Base-by-base conservation (phyloP, 495 filamentous ascomycete species). In the Thermothielavioides terrestris region DNA sequence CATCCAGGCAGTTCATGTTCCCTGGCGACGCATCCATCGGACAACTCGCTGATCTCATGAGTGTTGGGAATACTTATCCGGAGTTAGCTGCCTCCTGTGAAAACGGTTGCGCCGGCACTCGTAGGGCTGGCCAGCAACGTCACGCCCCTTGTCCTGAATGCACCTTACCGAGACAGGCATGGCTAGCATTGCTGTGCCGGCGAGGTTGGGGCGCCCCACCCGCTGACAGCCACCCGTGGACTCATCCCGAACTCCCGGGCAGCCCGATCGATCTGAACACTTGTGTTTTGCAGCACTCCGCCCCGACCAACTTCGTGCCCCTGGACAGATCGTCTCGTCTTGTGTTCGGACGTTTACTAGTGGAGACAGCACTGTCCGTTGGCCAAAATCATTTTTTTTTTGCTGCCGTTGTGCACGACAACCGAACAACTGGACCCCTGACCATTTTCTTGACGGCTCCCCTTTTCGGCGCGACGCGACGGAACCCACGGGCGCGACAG, bases 171-270 rank as follows among this genome's bases (percentile, higher is more conserved):
- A 18, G 15, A 28, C 6, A 28, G 39, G 39, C 39, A 27, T 27
- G 12, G 23, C 18, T 25, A 15, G 25, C 15, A 23, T n/a, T 17
- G 18, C 27, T 31, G 31, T 44, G 42, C 27, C 42, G 42, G 12
- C 31, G 42, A n/a, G 42, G 42, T n/a, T 44, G 42, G 41, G 42
- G 4, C 2, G 17, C 42, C 42, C 42, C 42, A 32, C 42, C n/a
- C n/a, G n/a, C n/a, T n/a, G n/a, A n/a, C n/a, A n/a, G n/a, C n/a
- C n/a, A n/a, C n/a, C n/a, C 32, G 27, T n/a, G 6, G 11, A 35
- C 32, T n/a, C n/a, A n/a, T 10, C 10, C 27, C 27, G 27, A 5
- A 28, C 27, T 28, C 27, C 10, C 27, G 27, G 5, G 27, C 10
- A 28, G 25, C 10, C 2, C 17, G 36, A 21, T 6, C 38, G 18